Conservation (phyloP, 2,329 filamentous ascomycete species). For the Ustulina deusta region DNA sequence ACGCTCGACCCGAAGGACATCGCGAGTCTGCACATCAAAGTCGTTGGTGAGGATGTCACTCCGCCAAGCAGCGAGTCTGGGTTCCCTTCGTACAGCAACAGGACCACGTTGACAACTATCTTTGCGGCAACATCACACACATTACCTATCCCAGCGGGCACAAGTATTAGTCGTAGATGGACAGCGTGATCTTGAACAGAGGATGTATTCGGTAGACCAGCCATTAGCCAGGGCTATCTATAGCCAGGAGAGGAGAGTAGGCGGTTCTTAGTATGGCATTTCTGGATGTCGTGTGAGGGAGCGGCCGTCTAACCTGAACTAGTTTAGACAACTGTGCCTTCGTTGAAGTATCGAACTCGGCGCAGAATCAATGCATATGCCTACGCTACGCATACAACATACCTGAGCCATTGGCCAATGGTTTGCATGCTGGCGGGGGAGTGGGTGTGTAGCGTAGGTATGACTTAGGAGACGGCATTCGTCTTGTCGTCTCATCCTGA, state of each 20-base stretch:
- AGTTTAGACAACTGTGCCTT: neutral
- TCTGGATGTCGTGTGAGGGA: neutral
- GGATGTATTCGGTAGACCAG: neutral
- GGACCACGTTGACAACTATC: conserved; percentile 57
- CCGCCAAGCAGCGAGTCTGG: conserved; percentile 33
- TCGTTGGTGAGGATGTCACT: conserved; percentile 37
- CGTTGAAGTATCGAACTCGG: neutral
- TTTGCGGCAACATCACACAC: neutral
- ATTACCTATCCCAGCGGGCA: neutral
- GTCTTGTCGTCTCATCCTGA: neutral
- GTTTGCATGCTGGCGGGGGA: neutral
- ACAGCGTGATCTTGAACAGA: neutral
- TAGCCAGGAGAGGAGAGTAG: neutral
- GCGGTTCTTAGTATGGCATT: neutral
- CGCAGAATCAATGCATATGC: neutral
- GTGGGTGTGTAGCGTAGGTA: neutral
- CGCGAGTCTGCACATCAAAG: conserved; percentile 37
- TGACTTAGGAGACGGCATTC: neutral
- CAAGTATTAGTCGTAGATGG: conserved; percentile 8
- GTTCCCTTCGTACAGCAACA: conserved; percentile 41
- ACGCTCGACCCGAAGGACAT: conserved; percentile 32
- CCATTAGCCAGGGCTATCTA: neutral
- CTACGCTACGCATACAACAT: neutral
- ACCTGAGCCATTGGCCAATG: conserved; percentile 2
- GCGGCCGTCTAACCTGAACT: too few relatives aligned